Evolutionary conservation across 2,329 filamentous ascomycete genomes (phyloP).

Genomic region (Dryadomyces sulphureus): DNA sequence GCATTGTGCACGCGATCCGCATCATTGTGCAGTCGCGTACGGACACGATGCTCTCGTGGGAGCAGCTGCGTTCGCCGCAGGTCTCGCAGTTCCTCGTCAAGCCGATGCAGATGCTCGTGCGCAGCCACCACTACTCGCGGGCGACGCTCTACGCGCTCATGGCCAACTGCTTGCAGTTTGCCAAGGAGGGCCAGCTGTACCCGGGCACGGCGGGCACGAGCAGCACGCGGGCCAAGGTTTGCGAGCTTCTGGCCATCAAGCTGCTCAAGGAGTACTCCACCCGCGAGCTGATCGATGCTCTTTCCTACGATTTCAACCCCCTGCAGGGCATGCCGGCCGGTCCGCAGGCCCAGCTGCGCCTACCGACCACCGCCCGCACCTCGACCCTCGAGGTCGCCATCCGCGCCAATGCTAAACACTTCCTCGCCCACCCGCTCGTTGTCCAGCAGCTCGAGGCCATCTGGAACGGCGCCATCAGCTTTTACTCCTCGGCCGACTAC

Average conservation of each 20-base stretch:
- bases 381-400: conserved; percentile 85
- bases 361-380: conserved; percentile 54
- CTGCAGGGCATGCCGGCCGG: conserved; percentile 58
- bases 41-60: conserved; percentile 88
- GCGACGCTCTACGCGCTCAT: conserved; percentile 82
- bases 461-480: conserved; percentile 91
- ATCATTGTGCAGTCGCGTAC: conserved; percentile 71
- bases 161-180: conserved; percentile 87
- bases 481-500: conserved; percentile 76
- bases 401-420: conserved; percentile 80
- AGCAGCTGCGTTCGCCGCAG: conserved; percentile 88
- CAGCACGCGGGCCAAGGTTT: conserved; percentile 72
- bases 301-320: conserved; percentile 91
- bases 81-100: conserved; percentile 92
- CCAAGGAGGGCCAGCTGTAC: conserved; percentile 69
- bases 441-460: conserved; percentile 94
- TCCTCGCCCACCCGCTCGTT: conserved; percentile 79
- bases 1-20: conserved; percentile 78
- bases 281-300: conserved; percentile 78
- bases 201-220: conserved; percentile 75
- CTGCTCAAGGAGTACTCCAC: conserved; percentile 80
- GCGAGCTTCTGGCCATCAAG: conserved; percentile 81
- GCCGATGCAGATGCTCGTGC: conserved; percentile 84
- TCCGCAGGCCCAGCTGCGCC: conserved; percentile 20
- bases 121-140: conserved; percentile 66